Percentiles rank a stretch among this genome's conserved stretches.
These are phyloP conservation scores for Leptographium lundbergii DNA, from an alignment of 2,329 filamentous ascomycete species.

Conservation along the genomic window DNA sequence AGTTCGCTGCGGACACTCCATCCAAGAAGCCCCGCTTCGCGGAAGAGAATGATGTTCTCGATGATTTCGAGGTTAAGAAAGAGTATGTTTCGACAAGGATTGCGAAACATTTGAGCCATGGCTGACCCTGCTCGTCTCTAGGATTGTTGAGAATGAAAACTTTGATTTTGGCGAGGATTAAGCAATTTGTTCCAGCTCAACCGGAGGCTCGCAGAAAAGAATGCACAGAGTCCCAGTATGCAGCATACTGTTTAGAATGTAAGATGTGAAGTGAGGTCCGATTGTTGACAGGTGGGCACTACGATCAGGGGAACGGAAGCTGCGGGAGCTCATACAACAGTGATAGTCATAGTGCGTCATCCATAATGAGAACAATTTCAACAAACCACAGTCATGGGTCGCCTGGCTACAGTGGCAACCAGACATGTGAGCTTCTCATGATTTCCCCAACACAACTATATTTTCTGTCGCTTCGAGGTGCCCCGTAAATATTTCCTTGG, in stretches of 20 bases:
- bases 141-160: background rate
- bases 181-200: background rate
- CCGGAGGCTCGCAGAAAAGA: no score
- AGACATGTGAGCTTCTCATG: background rate
- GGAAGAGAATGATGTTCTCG: background rate
- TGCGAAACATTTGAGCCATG: background rate
- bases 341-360: background rate
- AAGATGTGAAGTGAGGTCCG: background rate
- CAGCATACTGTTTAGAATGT: background rate
- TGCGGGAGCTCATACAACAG: background rate
- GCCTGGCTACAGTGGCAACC: background rate
- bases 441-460: background rate
- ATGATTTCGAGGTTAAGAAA: constrained; percentile 1
- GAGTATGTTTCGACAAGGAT: constrained; percentile 4
- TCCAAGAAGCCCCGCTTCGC: constrained; percentile 10
- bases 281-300: background rate
- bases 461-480: background rate
- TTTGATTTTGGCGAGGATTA: background rate
- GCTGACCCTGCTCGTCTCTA: background rate
- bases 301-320: background rate
- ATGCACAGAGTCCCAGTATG: background rate
- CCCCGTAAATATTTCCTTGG: background rate
- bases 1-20: background rate
- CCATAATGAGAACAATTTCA: background rate
- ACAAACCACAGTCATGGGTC: background rate